A percentile compares a stretch with the other conserved stretches of the same genome.
phyloP scores from a whole-genome alignment of 2,329 filamentous ascomycete species.

The Diaporthe australafricana region DNA sequence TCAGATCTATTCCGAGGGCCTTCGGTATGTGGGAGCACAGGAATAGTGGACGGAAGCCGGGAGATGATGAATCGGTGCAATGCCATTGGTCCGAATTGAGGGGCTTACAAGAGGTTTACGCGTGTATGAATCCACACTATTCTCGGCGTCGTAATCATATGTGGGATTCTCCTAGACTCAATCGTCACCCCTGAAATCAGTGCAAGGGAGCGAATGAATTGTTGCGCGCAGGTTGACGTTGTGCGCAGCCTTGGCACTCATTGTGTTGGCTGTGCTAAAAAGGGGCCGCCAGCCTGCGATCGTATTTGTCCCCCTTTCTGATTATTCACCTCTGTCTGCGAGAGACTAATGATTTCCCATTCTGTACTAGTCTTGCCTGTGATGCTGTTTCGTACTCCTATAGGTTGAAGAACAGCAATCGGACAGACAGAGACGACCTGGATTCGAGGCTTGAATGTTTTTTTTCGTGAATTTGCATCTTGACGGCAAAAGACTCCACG shows the following conservation, averaged over 20 bases:
- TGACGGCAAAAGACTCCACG: no score
- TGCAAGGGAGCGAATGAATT: not conserved
- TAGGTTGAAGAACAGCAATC: no score
- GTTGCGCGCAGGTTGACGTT: not conserved
- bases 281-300: not conserved
- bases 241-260: not conserved
- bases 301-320: not conserved
- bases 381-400: no score
- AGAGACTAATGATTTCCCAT: no score
- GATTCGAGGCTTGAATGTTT: no score
- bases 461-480: no score
- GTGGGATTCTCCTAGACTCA: not conserved
- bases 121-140: slow-evolving; percentile 14
- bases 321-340: no score
- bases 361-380: no score
- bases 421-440: no score
- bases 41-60: not conserved
- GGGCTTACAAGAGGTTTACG: not conserved
- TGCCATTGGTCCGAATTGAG: not conserved
- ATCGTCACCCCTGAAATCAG: slow-evolving; percentile 6
- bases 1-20: not conserved
- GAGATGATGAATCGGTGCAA: slow-evolving; percentile 14
- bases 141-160: not conserved
- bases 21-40: slow-evolving; percentile 10
- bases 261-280: not conserved